Percentiles rank a stretch among this genome's conserved stretches.
Evolutionary conservation across 371 early-diverging fungal species (phyloP).

Genomic region (Mortierella sp.): DNA sequence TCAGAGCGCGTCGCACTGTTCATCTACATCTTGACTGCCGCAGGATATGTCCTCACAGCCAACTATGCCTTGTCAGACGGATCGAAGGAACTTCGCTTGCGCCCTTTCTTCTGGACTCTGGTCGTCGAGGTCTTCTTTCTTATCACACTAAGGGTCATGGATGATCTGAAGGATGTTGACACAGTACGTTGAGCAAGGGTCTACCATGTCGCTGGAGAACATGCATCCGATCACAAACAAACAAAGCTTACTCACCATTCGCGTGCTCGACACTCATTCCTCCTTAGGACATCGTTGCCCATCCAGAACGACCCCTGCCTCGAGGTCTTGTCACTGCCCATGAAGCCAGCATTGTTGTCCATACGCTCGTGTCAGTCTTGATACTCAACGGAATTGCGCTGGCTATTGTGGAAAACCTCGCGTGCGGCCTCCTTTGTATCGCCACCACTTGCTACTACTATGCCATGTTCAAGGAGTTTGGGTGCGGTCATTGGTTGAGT

Average conservation of each 20-base stretch:
- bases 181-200: constrained; percentile 25
- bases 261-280: neutral
- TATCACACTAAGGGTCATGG: constrained; percentile 52
- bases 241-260: neutral
- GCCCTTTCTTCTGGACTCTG: constrained; percentile 42
- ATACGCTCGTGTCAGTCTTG: constrained; percentile 33
- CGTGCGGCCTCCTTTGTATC: constrained; percentile 45
- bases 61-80: constrained; percentile 42
- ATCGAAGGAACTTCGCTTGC: constrained; percentile 29
- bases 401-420: constrained; percentile 45
- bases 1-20: constrained; percentile 42
- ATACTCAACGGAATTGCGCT: constrained; percentile 39
- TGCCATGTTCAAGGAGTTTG: constrained; percentile 54
- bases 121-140: constrained; percentile 44
- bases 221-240: neutral
- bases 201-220: neutral
- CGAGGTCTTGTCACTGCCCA: constrained; percentile 50
- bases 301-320: constrained; percentile 52
- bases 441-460: constrained; percentile 51
- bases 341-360: constrained; percentile 49
- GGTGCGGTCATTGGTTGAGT: constrained; percentile 53
- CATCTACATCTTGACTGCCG: constrained; percentile 47
- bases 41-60: constrained; percentile 48
- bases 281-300: constrained; percentile 48
- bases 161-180: constrained; percentile 51